Evolutionary conservation across 176 grass and related monocot species (phyloP), one percentile per base, ranked within the genome.

Genomic region (Poa annua): DNA sequence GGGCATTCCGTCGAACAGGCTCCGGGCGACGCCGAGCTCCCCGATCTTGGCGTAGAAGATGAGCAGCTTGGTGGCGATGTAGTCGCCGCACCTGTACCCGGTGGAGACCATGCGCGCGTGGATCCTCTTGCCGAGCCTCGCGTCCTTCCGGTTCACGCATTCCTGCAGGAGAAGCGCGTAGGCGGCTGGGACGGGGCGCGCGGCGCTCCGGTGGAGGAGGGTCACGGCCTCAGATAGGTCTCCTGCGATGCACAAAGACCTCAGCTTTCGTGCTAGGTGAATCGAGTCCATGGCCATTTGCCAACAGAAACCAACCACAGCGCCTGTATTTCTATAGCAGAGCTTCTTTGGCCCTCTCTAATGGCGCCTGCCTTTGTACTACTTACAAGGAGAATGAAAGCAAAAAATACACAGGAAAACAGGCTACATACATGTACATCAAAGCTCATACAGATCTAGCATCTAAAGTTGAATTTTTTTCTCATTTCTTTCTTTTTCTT

Each of bases 381-480:
- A 80, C 53, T 7, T 50, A 56, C 42, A 16, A 15, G n/a, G 22
- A n/a, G 39, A 73, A 21, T 29, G 8, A 7, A 48, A 10, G 42
- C 17, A 71, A 73, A 45, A 56, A 56, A 74, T 17, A 39, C 47
- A 60, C 73, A 49, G 36, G 66, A 74, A 38, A 79, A 67, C 6
- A 29, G 61, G 88, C 80, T 87, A 78, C 80, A 90, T 90, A 78
- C 75, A 90, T 90, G 66, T 87, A 90, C 83, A 89, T 25, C 26
- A 69, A 51, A 33, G 22, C 62, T 85, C 71, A 41, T 79, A 64
- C 81, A 79, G 63, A 83, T 88, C 81, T 73, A 88, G 65, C 74
- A 85, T 89, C 81, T 89, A 89, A 63, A 89, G 26, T 53, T 50
- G 88, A 61, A 69, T 24, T 80, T 13, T 35, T 76, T 7, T 20